Base-by-base conservation (phyloP, 2,329 filamentous ascomycete species). In the Venturia aucupariae region DNA sequence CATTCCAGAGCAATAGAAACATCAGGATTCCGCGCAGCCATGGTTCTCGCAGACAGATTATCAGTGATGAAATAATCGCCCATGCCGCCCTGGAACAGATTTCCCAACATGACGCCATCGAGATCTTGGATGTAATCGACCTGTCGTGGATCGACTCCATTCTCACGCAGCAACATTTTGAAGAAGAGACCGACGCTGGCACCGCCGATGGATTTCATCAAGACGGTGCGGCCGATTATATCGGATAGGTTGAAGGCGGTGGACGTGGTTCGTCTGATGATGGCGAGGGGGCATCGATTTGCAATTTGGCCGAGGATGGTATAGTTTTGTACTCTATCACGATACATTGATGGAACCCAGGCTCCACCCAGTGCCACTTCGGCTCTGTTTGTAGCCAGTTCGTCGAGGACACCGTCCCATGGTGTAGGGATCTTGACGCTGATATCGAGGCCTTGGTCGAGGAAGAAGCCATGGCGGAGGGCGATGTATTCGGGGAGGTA, bases 401-500 rank as follows among this genome's bases (percentile, higher is more conserved):
- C 67, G 32, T 67, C 66, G 27, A 72, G 68, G 4, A 72, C 69
- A 19, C 60, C 51, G 51, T 72, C 70, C 70, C 71, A 72, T 22
- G 71, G 71, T 8, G 39, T 65, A 19, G 71, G 71, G 24, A 73
- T 68, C 15, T 65, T 70, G n/a, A 70, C 69, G 19, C 66, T 68
- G 13, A 72, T 66, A n/a, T 72, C 69, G 44, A 73, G 68, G 13
- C 70, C 71, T 67, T 72, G 71, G 19, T 71, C 71, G 42, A 62
- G 39, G 68, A 73, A 72, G 67, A 72, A 72, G 19, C 70, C 71
- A 60, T 71, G 71, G 11, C 71, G 65, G 30, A 67, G 66, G 7
- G 71, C 71, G 64, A 72, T 73, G 66, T 72, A 72, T 62, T 73
- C 68, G 4, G 72, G 72, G 13, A 72, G 69, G 57, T 73, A 72